Percentiles rank a stretch among this genome's conserved stretches.
phyloP scores from a whole-genome alignment of 2,329 filamentous ascomycete species.

The Sordariomycetes sp. region DNA sequence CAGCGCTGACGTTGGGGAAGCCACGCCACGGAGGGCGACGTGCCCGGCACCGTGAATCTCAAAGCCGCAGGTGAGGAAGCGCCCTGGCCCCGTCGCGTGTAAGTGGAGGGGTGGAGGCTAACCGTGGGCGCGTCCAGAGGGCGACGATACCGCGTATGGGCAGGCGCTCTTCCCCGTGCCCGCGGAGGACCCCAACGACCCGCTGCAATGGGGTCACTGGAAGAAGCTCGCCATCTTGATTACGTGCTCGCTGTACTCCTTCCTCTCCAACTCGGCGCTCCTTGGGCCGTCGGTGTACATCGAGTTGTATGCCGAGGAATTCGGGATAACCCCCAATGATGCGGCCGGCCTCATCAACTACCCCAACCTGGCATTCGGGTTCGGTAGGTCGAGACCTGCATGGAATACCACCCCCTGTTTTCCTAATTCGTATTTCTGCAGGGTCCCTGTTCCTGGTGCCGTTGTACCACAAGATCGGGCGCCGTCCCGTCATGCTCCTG shows the following conservation, averaged over 20 bases:
- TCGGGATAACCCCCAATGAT: conserved; percentile 34
- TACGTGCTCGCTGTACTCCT: conserved; percentile 17
- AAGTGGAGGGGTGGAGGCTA: too few species aligned
- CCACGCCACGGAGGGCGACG: conserved; percentile 43
- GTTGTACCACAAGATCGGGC: conserved; percentile 38
- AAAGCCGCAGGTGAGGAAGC: conserved; percentile 16
- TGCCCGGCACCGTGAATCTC: conserved; percentile 47
- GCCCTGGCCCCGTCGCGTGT: background rate
- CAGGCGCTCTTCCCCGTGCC: conserved; percentile 52
- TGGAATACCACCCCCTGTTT: background rate
- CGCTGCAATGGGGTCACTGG: conserved; percentile 42
- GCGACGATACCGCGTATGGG: conserved; percentile 47
- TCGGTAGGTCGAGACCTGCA: conserved; percentile 22
- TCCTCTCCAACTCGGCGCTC: conserved; percentile 22
- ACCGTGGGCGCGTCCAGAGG: conserved; percentile 24
- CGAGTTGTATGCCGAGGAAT: conserved; percentile 38
- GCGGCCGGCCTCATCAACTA: conserved; percentile 49
- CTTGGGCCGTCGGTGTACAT: conserved; percentile 50
- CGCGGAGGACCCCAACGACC: conserved; percentile 50
- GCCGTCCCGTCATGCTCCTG: conserved; percentile 29
- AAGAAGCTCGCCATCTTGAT: conserved; percentile 48
- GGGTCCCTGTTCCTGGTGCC: conserved; percentile 44
- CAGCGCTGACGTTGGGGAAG: conserved; percentile 15
- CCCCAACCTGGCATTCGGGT: conserved; percentile 49
- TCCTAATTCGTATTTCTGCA: conserved; percentile 6